Evolutionary conservation across 2,329 filamentous ascomycete genomes (phyloP).

Genomic region (Ophiostoma pallidulum): DNA sequence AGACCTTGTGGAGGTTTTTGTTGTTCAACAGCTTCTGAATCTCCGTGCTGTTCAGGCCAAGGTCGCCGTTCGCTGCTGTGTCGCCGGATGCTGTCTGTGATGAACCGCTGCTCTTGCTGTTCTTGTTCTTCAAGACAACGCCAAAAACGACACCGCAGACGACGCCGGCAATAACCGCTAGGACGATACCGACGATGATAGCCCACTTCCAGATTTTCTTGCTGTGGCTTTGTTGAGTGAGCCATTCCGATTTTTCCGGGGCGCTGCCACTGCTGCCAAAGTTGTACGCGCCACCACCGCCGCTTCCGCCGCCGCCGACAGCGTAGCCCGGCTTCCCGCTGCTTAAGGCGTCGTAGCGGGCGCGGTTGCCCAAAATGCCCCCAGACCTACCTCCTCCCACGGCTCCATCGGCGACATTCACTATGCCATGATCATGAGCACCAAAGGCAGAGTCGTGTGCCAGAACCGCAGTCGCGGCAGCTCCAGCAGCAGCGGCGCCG

Average conservation of each 20-base stretch:
- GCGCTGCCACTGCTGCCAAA: conserved; percentile 24
- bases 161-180: conserved; percentile 61
- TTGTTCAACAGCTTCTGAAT: conserved; percentile 74
- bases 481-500: conserved; percentile 19
- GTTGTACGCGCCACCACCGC: conserved; percentile 17
- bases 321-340: conserved; percentile 15
- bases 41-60: conserved; percentile 63
- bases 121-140: conserved; percentile 51
- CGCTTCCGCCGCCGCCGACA: neutral
- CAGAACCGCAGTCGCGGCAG: conserved; percentile 20
- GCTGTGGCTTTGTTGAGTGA: conserved; percentile 46
- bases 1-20: conserved; percentile 75
- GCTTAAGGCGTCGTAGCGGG: conserved; percentile 48
- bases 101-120: conserved; percentile 22
- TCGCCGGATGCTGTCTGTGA: conserved; percentile 51
- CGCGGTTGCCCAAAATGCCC: conserved; percentile 1
- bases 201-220: conserved; percentile 62
- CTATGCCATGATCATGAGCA: neutral
- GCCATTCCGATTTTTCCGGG: conserved; percentile 59
- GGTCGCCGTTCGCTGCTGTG: conserved; percentile 53
- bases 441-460: conserved; percentile 21
- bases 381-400: too few species aligned
- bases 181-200: conserved; percentile 52
- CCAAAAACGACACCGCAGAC: conserved; percentile 67
- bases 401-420: neutral